Percentiles rank a stretch among this genome's conserved stretches.
Conservation (phyloP, 306 rosid genomes). For the Citrullus colocynthis region DNA sequence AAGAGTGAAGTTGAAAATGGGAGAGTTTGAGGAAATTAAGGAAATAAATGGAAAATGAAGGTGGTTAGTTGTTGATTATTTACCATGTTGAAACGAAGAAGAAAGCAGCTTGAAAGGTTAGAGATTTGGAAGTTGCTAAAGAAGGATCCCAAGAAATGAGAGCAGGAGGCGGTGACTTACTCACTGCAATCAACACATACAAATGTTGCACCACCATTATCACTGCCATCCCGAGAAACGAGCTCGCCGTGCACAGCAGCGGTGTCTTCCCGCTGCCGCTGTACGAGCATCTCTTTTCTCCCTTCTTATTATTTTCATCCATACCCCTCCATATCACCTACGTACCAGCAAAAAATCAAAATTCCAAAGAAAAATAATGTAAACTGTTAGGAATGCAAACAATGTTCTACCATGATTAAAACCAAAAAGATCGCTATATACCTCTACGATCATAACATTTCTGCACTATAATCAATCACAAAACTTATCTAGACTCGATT, state of each 20-base stretch:
- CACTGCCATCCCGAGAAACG: constrained; percentile 67
- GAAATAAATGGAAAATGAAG: not conserved
- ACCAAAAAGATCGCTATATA: not conserved
- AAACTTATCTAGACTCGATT: too few relatives aligned
- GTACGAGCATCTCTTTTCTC: constrained; percentile 47
- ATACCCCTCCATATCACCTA: constrained; percentile 48
- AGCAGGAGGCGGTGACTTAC: constrained; percentile 52
- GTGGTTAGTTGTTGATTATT: not conserved
- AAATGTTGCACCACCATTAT: constrained; percentile 51
- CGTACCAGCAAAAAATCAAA: not conserved
- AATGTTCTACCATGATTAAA: not conserved
- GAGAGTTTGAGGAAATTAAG: not conserved
- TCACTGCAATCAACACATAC: constrained; percentile 57
- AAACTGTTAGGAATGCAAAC: not conserved
- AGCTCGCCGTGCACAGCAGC: constrained; percentile 48
- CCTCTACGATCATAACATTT: too few relatives aligned
- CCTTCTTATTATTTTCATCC: constrained; percentile 23
- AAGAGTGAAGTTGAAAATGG: not conserved
- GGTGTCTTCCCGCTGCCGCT: constrained; percentile 71
- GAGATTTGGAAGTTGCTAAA: constrained; percentile 38
- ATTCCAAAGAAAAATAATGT: too few relatives aligned
- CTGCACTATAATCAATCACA: too few relatives aligned
- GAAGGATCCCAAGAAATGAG: constrained; percentile 41
- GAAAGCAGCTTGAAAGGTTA: constrained; percentile 62
- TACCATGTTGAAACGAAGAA: constrained; percentile 83